Evolutionary conservation across 129 eudicot species (phyloP).

Genomic region (Flaveria brownii): DNA sequence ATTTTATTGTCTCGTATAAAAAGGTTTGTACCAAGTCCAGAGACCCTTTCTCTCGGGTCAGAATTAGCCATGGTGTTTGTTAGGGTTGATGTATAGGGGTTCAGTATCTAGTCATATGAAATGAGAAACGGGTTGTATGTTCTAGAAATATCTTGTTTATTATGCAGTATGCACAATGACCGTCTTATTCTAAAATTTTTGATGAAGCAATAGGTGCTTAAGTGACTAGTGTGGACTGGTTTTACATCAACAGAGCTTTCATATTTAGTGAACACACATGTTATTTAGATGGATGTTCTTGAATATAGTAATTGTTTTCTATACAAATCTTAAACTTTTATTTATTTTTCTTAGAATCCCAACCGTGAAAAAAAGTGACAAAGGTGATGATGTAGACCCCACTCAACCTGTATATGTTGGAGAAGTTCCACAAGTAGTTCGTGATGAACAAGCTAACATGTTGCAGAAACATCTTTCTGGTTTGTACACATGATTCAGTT

Average conservation of each 20-base stretch:
- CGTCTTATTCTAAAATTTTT: neutral
- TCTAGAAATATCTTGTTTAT: neutral
- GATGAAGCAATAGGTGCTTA: neutral
- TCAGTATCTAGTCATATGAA: neutral
- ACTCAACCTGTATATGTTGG: slow-evolving; percentile 76
- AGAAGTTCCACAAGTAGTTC: slow-evolving; percentile 90
- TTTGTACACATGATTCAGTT: slow-evolving; percentile 35
- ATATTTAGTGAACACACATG: slow-evolving; percentile 21
- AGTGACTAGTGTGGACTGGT: neutral
- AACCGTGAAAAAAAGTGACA: slow-evolving; percentile 46
- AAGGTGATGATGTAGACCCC: slow-evolving; percentile 57
- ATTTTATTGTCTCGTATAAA: neutral
- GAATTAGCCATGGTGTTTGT: slow-evolving; percentile 8
- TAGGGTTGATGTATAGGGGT: slow-evolving; percentile 12
- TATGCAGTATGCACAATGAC: neutral
- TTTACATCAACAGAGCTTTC: slow-evolving; percentile 4
- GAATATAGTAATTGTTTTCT: neutral
- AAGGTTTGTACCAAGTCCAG: neutral
- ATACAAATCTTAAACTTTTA: neutral
- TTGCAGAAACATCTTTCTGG: slow-evolving; percentile 61
- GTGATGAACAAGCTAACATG: slow-evolving; percentile 64
- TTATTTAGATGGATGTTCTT: slow-evolving; percentile 2
- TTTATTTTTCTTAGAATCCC: slow-evolving; percentile 53
- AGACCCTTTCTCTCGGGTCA: neutral
- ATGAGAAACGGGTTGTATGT: slow-evolving; percentile 13